Conservation (phyloP, 1,284 basidiomycete genomes). For the Fistulina hepatica region DNA sequence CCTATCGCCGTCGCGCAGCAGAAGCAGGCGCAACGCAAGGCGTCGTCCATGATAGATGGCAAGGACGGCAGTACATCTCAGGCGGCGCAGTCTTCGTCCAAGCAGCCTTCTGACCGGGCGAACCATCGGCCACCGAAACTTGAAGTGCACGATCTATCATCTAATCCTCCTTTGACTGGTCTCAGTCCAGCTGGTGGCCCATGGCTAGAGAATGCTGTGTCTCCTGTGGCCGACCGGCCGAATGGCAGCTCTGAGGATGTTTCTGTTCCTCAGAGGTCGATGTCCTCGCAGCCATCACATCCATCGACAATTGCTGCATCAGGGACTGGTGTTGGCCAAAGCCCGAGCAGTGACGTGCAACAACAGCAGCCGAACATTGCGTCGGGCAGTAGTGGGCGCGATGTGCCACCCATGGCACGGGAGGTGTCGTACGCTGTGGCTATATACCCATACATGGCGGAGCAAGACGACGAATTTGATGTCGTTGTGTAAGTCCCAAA, state of each 20-base stretch:
- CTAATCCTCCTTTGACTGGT: slow-evolving; percentile 22
- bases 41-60: slow-evolving; percentile 39
- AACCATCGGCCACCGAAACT: slow-evolving; percentile 51
- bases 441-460: slow-evolving; percentile 92
- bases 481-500: slow-evolving; percentile 73
- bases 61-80: too few species aligned
- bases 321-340: background rate
- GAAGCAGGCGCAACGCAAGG: slow-evolving; percentile 81
- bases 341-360: slow-evolving; percentile 9
- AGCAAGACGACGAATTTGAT: slow-evolving; percentile 96
- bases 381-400: slow-evolving; percentile 14
- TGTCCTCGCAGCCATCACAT: too few species aligned
- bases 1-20: slow-evolving; percentile 92
- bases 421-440: slow-evolving; percentile 83
- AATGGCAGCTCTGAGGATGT: background rate
- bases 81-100: too few species aligned
- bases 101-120: slow-evolving; percentile 5
- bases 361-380: slow-evolving; percentile 15
- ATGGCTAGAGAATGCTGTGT: slow-evolving; percentile 8
- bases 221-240: background rate
- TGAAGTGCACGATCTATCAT: slow-evolving; percentile 47
- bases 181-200: background rate
- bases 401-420: slow-evolving; percentile 41
- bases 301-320: background rate
- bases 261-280: too few species aligned